Conservation (phyloP, 164 flowering plant species). For the Houttuynia cordata region DNA sequence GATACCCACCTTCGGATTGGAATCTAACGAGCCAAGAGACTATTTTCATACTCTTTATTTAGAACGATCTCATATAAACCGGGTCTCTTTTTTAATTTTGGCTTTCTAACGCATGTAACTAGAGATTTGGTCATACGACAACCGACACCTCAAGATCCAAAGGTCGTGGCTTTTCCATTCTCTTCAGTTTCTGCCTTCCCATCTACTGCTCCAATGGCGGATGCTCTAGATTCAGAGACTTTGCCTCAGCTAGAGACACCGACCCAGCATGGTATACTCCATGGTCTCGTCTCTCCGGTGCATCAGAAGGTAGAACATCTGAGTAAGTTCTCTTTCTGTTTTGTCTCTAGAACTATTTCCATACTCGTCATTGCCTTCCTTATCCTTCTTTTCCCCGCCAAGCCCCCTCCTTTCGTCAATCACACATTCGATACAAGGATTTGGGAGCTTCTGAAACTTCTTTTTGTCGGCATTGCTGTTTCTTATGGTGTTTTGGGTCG, state of each 20-base stretch:
- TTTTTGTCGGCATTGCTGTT: conserved; percentile 80
- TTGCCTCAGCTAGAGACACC: neutral
- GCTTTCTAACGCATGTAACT: too few species aligned
- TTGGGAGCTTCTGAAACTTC: conserved; percentile 88
- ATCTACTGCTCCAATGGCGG: conserved; percentile 6
- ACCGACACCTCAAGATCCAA: too few species aligned
- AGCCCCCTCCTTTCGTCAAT: conserved; percentile 65
- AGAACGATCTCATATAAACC: too few species aligned
- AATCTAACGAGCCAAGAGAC: too few species aligned
- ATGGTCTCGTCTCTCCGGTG: conserved; percentile 9
- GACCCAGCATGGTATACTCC: conserved; percentile 3
- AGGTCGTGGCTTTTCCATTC: too few species aligned
- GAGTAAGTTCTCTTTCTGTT: conserved; percentile 31
- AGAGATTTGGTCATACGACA: too few species aligned
- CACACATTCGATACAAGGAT: conserved; percentile 38
- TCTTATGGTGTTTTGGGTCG: conserved; percentile 84
- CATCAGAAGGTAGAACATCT: conserved; percentile 21
- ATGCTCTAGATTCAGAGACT: neutral
- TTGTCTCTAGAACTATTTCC: conserved; percentile 34
- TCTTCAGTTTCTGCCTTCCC: neutral
- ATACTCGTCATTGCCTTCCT: conserved; percentile 26
- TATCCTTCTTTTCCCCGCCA: conserved; percentile 56
- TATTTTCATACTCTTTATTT: too few species aligned
- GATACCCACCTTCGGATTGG: too few species aligned
- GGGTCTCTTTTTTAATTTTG: too few species aligned